Evolutionary conservation across 495 filamentous ascomycete genomes (phyloP).

Genomic region (Annulohypoxylon nitens): DNA sequence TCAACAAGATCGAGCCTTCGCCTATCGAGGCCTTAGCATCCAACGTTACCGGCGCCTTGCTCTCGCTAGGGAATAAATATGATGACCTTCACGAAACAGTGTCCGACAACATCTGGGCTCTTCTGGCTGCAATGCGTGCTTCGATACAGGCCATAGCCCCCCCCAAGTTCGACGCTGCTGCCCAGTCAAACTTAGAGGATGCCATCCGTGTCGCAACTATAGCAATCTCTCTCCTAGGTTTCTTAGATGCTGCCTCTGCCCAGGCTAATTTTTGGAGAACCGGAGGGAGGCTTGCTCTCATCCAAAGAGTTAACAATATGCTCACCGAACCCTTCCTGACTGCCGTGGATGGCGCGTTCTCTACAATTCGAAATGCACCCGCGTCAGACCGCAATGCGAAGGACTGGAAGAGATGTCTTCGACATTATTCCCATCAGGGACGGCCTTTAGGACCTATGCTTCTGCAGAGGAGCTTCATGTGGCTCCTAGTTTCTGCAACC

Average conservation of each 20-base stretch:
- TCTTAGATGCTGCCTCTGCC: conserved; percentile 81
- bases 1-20: conserved; percentile 84
- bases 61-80: conserved; percentile 80
- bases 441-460: conserved; percentile 93
- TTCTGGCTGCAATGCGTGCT: conserved; percentile 74
- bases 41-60: conserved; percentile 80
- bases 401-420: conserved; percentile 85
- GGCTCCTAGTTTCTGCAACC: conserved; percentile 82
- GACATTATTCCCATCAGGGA: conserved; percentile 82
- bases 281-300: conserved; percentile 75
- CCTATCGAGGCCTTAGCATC: conserved; percentile 90
- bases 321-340: conserved; percentile 86
- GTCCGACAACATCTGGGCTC: conserved; percentile 70
- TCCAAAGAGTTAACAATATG: conserved; percentile 75
- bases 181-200: conserved; percentile 70
- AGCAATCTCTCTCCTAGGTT: conserved; percentile 85
- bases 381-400: conserved; percentile 63
- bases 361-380: conserved; percentile 78
- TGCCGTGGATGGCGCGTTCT: conserved; percentile 86
- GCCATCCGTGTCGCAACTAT: conserved; percentile 77
- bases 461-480: conserved; percentile 86
- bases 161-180: conserved; percentile 64
- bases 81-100: conserved; percentile 72
- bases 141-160: conserved; percentile 53
- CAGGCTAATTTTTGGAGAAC: conserved; percentile 83